Conservation (phyloP, 2,329 filamentous ascomycete species). For the Fusarium equiseti region DNA sequence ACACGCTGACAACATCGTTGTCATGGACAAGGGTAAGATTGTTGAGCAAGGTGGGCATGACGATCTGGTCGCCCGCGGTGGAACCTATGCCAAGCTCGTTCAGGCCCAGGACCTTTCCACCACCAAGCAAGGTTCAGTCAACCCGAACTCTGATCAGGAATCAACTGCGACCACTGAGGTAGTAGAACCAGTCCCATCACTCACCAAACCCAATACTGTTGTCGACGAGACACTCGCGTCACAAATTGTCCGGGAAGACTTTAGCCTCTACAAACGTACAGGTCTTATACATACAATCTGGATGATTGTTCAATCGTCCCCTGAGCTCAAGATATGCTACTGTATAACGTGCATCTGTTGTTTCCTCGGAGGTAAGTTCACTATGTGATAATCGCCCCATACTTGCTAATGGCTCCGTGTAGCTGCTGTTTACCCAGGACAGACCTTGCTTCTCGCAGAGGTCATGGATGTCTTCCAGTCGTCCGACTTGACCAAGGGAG, state of each 20-base stretch:
- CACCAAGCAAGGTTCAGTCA: background rate
- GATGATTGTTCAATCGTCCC: background rate
- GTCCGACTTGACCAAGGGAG: conserved; percentile 48
- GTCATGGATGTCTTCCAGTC: conserved; percentile 53
- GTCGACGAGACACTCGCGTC: conserved; percentile 43
- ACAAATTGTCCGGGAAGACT: conserved; percentile 56
- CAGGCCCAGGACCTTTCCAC: conserved; percentile 51
- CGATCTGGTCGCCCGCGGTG: conserved; percentile 60
- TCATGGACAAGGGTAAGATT: conserved; percentile 61
- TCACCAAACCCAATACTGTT: background rate
- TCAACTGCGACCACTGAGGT: background rate
- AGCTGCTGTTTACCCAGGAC: conserved; percentile 50
- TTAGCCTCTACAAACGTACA: conserved; percentile 7
- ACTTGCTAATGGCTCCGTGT: background rate
- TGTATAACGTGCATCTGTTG: background rate
- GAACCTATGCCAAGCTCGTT: conserved; percentile 65
- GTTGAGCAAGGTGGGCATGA: conserved; percentile 68
- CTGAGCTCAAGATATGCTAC: conserved; percentile 13
- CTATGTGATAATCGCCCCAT: background rate
- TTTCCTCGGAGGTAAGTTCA: conserved; percentile 22
- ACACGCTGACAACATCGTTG: conserved; percentile 68
- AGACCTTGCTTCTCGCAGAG: conserved; percentile 56
- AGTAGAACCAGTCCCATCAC: background rate
- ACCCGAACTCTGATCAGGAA: background rate
- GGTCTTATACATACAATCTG: conserved; percentile 17